These are phyloP conservation scores for Cladosporium sp. DNA, from an alignment of 2,329 filamentous ascomycete species.

Conservation along the genomic window DNA sequence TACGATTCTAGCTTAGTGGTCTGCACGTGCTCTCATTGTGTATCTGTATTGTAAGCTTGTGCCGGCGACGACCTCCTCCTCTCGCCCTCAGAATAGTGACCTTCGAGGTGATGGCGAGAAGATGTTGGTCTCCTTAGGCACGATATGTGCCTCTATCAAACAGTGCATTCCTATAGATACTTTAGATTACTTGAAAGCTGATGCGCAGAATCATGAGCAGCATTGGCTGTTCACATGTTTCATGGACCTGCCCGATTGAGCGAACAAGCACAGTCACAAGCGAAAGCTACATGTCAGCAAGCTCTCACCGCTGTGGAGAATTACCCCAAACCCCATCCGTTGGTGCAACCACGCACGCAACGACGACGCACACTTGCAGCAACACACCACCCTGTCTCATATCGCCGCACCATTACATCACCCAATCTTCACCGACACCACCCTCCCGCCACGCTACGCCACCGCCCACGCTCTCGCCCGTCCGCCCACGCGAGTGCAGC, in stretches of 20 bases:
- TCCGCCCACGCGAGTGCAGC: background rate
- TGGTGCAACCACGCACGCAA: background rate
- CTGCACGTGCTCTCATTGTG: too few species aligned
- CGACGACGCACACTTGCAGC: background rate
- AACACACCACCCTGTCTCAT: background rate
- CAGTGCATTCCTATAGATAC: too few species aligned
- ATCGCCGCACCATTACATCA: conserved; percentile 5
- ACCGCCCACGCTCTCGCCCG: background rate
- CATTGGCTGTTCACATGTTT: background rate
- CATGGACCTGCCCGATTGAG: background rate
- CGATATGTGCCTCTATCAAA: too few species aligned
- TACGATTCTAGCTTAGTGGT: too few species aligned
- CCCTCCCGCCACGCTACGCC: conserved; percentile 1
- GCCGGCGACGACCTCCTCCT: too few species aligned
- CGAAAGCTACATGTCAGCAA: background rate
- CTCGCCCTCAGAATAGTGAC: too few species aligned
- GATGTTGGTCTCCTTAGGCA: too few species aligned
- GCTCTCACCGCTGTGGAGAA: background rate
- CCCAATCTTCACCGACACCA: background rate
- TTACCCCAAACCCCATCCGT: background rate
- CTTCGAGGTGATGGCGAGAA: too few species aligned
- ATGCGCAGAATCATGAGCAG: too few species aligned
- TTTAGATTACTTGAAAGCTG: too few species aligned
- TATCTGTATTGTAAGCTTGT: too few species aligned
- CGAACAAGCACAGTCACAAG: background rate